Base-by-base conservation (phyloP, 345 rosid species). In the Murraya paniculata region DNA sequence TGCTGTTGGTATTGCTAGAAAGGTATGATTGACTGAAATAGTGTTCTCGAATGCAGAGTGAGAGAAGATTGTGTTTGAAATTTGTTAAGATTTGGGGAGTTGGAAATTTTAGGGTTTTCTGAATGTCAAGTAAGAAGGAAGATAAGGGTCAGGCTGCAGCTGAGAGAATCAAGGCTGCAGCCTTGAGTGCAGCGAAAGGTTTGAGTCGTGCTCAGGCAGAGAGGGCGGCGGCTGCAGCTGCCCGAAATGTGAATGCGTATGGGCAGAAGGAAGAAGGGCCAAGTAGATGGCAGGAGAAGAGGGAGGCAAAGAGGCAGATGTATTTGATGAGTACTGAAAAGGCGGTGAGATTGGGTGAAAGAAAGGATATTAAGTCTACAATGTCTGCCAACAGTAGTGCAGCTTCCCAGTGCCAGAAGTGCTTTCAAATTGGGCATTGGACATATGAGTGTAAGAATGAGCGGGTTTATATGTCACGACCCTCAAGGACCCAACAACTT, bases 201-300 rank as follows among this genome's bases (percentile, higher is more conserved):
- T 81, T 96, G 11, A 96, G 99, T 73, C 97, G 97, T 35, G 94
- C 99, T 14, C 99, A 96, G 90, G 99, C 99, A 1, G 99, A 96
- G 76, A 77, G 98, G 71, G 99, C 98, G 0, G 99, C 99, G 0
- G 55, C 98, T 33, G 99, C 99, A 1, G 99, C 99, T 2, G 93
- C 97, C 0, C 86, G 98, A 8, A 96, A 96, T 81, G 99, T 96
- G 19, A 96, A 96, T 81, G 98, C 98, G 5, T 94, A 96, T 59
- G 99, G 99, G 41, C 98, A 96, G 74, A 96, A 94, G 88, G 99
- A 96, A 85, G 99, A 96, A 88, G 99, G 99, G 75, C 99, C 98
- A 0, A 96, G 99, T 75, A 73, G 99, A 82, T 94, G 98, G 99
- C 99, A 96, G 83, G 99, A 96, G 90, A 96, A 96, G 72, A 86